phyloP scores from a whole-genome alignment of 2,329 filamentous ascomycete genomes.

The Escovopsis weberi region DNA sequence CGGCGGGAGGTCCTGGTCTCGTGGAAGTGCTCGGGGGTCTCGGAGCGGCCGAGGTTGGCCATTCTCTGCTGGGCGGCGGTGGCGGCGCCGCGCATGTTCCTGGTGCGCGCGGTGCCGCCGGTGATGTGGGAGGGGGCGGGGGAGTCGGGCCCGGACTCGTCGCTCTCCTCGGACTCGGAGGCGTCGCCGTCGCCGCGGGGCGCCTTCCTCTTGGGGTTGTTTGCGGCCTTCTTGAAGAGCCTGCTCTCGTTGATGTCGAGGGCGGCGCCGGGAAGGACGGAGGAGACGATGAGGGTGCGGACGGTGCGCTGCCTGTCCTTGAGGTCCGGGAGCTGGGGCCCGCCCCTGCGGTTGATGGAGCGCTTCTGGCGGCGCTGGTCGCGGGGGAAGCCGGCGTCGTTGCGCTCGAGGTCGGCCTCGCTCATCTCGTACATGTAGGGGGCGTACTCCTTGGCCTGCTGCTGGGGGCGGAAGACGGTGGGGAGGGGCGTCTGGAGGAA shows the following conservation, averaged over 20 bases:
- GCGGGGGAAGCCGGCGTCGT: slow-evolving; percentile 82
- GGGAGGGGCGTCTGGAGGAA: slow-evolving; percentile 77
- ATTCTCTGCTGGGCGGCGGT: slow-evolving; percentile 78
- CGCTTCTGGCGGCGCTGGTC: slow-evolving; percentile 92
- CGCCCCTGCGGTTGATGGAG: slow-evolving; percentile 84
- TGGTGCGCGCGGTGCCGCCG: slow-evolving; percentile 66
- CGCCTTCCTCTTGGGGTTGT: slow-evolving; percentile 41
- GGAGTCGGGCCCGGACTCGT: slow-evolving; percentile 77
- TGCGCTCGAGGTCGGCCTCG: slow-evolving; percentile 76
- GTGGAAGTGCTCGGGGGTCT: slow-evolving; percentile 68
- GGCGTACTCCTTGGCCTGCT: slow-evolving; percentile 85
- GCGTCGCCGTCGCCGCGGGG: slow-evolving; percentile 45
- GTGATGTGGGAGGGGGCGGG: slow-evolving; percentile 59
- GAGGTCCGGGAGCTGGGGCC: slow-evolving; percentile 85
- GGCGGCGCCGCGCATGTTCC: slow-evolving; percentile 80
- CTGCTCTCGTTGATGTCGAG: slow-evolving; percentile 68
- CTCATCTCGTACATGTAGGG: slow-evolving; percentile 91
- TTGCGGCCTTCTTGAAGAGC: slow-evolving; percentile 66
- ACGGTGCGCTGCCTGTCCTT: slow-evolving; percentile 91
- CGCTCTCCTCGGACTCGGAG: slow-evolving; percentile 84
- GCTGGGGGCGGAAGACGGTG: slow-evolving; percentile 75
- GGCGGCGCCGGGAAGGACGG: slow-evolving; percentile 78
- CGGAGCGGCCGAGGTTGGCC: slow-evolving; percentile 66
- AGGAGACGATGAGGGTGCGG: slow-evolving; percentile 80
- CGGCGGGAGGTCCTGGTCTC: slow-evolving; percentile 57